Conservation (phyloP, 2,329 filamentous ascomycete genomes). For the Calonectria leucothoes region DNA sequence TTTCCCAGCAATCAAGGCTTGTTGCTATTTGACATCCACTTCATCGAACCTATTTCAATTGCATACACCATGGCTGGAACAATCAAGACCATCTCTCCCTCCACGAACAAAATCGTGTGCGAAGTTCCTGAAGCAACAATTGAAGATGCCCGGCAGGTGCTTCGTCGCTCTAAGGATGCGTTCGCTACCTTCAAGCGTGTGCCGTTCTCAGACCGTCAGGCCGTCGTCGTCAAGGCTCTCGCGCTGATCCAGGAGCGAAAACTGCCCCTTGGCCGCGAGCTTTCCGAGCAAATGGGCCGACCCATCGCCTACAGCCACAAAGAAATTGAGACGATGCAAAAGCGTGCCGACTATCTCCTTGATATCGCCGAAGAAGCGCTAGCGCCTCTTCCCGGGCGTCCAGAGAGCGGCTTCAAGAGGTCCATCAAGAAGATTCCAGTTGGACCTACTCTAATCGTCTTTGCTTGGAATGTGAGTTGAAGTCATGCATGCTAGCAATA, state of each 20-base stretch:
- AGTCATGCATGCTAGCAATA: background rate
- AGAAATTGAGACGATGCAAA: conserved; percentile 86
- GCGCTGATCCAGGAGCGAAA: conserved; percentile 75
- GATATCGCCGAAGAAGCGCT: conserved; percentile 84
- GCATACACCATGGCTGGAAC: conserved; percentile 65
- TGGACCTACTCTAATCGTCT: conserved; percentile 87
- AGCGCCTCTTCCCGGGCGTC: conserved; percentile 81
- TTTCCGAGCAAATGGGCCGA: conserved; percentile 94
- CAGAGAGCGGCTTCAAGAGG: conserved; percentile 86
- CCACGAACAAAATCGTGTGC: conserved; percentile 84
- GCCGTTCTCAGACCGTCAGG: conserved; percentile 77
- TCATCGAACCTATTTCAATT: background rate
- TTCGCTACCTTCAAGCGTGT: conserved; percentile 82
- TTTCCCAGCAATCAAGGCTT: background rate
- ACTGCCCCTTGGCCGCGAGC: conserved; percentile 82
- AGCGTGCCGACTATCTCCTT: conserved; percentile 84
- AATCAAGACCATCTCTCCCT: conserved; percentile 86
- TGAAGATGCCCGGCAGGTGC: conserved; percentile 70
- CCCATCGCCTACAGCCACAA: conserved; percentile 86
- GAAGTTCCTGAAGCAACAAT: conserved; percentile 79
- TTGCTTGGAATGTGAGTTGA: conserved; percentile 88
- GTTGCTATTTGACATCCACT: background rate
- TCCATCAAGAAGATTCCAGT: conserved; percentile 89
- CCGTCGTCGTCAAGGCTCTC: conserved; percentile 82
- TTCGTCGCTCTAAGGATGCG: conserved; percentile 76